phyloP scores from a whole-genome alignment of 495 filamentous ascomycete species.

The Penicillium soppii region DNA sequence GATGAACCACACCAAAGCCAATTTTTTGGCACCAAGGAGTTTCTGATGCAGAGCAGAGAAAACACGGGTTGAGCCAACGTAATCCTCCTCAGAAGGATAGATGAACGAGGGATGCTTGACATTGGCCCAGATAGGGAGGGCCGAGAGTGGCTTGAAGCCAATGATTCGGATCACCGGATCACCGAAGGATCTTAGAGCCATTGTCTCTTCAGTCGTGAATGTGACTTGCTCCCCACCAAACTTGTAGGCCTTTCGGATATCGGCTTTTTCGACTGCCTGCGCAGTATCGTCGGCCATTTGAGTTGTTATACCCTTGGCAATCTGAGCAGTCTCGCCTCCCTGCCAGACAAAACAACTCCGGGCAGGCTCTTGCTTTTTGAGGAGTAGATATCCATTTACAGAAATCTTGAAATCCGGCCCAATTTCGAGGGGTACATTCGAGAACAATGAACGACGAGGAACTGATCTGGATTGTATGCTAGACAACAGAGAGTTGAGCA shows the following conservation, averaged over 20 bases:
- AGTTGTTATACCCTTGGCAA: constrained; percentile 70
- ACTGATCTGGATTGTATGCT: constrained; percentile 90
- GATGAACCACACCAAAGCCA: constrained; percentile 88
- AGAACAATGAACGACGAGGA: constrained; percentile 83
- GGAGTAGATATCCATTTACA: constrained; percentile 86
- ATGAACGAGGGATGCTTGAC: constrained; percentile 85
- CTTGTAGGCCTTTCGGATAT: constrained; percentile 91
- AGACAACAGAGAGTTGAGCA: constrained; percentile 79
- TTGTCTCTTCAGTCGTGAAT: constrained; percentile 81
- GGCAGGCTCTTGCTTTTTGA: constrained; percentile 77
- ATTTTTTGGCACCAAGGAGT: constrained; percentile 70
- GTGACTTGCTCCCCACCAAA: constrained; percentile 88
- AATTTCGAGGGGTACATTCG: constrained; percentile 79
- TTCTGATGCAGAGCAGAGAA: constrained; percentile 91
- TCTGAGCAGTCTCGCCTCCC: constrained; percentile 76
- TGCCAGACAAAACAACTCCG: constrained; percentile 84
- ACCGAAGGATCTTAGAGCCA: constrained; percentile 72
- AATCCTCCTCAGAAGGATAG: constrained; percentile 90
- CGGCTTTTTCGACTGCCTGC: constrained; percentile 70
- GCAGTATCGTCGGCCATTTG: constrained; percentile 73
- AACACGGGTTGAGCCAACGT: constrained; percentile 85
- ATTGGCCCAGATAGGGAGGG: constrained; percentile 82
- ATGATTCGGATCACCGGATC: constrained; percentile 83
- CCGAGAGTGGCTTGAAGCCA: constrained; percentile 82
- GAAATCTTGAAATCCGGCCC: constrained; percentile 82